phyloP scores from a whole-genome alignment of 176 grass and related monocot genomes.

The Dendrocalamus sinicus region DNA sequence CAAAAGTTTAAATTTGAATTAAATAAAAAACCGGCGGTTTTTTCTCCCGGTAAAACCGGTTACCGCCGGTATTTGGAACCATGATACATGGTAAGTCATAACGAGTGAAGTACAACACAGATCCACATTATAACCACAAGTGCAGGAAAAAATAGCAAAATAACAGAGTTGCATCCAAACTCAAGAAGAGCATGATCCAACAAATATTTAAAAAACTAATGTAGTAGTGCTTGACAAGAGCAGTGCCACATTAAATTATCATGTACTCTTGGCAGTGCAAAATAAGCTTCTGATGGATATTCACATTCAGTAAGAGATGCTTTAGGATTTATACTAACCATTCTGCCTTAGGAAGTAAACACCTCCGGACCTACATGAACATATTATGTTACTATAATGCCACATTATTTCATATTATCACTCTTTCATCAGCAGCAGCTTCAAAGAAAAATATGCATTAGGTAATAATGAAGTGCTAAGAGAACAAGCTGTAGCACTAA shows the following conservation, averaged over 20 bases:
- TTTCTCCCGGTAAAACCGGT: no score
- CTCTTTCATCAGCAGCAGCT: conserved; percentile 8
- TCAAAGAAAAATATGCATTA: conserved; percentile 21
- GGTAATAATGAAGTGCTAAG: neutral
- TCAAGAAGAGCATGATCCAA: neutral
- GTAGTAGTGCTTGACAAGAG: neutral
- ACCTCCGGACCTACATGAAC: neutral
- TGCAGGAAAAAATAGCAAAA: conserved; percentile 4
- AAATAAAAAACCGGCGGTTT: no score
- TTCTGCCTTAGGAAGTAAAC: conserved; percentile 29
- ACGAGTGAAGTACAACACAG: neutral
- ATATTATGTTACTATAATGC: neutral
- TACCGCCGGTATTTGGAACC: no score
- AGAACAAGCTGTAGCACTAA: neutral
- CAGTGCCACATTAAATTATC: conserved; percentile 21
- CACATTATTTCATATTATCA: neutral
- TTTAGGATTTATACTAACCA: neutral
- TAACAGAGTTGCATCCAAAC: neutral
- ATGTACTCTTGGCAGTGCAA: neutral
- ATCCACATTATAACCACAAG: neutral
- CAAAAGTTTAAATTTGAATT: no score
- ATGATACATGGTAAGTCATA: neutral
- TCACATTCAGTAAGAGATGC: conserved; percentile 14
- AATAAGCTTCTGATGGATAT: neutral
- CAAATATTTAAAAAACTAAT: conserved; percentile 8